Conservation (phyloP, 2,329 filamentous ascomycete genomes). For the Cadophora gregata region DNA sequence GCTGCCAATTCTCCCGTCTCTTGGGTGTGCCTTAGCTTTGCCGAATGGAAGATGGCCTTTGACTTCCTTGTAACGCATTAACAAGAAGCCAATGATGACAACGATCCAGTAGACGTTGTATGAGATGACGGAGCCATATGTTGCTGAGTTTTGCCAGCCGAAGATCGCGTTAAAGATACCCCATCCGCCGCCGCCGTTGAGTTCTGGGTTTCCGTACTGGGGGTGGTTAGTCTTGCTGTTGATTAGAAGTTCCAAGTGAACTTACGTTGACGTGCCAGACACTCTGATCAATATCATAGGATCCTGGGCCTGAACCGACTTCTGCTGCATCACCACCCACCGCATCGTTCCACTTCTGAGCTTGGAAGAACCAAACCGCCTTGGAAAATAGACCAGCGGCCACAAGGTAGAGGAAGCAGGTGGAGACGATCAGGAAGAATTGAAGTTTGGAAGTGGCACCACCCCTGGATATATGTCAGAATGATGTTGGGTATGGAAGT, state of each 20-base stretch:
- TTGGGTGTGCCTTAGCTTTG: conserved; percentile 24
- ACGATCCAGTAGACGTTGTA: conserved; percentile 89
- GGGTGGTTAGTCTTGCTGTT: conserved; percentile 17
- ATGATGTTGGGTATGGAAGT: background rate
- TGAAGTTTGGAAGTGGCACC: conserved; percentile 72
- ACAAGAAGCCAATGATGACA: conserved; percentile 68
- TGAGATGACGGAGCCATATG: conserved; percentile 83
- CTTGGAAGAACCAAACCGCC: conserved; percentile 76
- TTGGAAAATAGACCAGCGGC: conserved; percentile 82
- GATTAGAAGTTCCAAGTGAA: conserved; percentile 27
- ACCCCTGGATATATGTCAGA: conserved; percentile 49
- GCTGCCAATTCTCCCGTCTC: background rate
- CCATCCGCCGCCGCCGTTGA: conserved; percentile 80
- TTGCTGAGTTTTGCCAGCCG: conserved; percentile 88
- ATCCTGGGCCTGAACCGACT: conserved; percentile 71
- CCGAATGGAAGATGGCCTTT: conserved; percentile 53
- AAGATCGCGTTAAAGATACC: conserved; percentile 86
- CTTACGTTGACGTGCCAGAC: conserved; percentile 84
- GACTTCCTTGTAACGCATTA: conserved; percentile 71
- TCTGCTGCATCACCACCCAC: conserved; percentile 63
- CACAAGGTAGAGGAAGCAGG: conserved; percentile 84
- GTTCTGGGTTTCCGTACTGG: conserved; percentile 78
- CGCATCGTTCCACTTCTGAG: conserved; percentile 63
- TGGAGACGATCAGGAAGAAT: conserved; percentile 80
- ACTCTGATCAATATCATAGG: conserved; percentile 77